A percentile compares a stretch with the other conserved stretches of the same genome.
These are phyloP conservation scores for Aspergillus phoenicis DNA, from an alignment of 2,329 filamentous ascomycete genomes.

Conservation along the genomic window DNA sequence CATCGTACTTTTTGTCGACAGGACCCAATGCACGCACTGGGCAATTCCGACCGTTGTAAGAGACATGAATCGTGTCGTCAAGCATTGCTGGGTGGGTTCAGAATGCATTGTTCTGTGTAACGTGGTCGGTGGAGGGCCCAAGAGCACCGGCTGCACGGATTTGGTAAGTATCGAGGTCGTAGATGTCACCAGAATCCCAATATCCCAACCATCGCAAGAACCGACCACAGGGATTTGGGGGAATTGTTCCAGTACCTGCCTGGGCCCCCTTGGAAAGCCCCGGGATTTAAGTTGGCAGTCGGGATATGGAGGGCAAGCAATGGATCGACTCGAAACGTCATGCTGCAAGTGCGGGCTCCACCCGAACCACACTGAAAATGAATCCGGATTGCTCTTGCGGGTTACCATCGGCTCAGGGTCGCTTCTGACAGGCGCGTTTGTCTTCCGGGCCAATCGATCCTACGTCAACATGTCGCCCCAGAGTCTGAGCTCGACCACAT, in stretches of 20 bases:
- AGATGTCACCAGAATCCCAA: not conserved
- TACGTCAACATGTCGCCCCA: not conserved
- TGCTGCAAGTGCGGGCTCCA: not conserved
- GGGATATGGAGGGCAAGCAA: not conserved
- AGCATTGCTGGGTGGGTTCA: too few species aligned
- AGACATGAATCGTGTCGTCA: not conserved
- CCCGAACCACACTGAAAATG: not conserved
- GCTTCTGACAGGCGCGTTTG: not conserved
- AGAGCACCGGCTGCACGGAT: too few species aligned
- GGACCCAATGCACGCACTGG: not conserved
- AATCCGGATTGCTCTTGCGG: not conserved
- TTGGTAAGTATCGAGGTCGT: not conserved
- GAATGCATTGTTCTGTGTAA: not conserved
- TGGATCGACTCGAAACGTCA: not conserved
- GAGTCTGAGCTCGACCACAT: not conserved
- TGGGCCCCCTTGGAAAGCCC: not conserved
- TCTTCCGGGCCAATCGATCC: not conserved
- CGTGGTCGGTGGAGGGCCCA: not conserved
- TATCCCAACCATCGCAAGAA: too few species aligned
- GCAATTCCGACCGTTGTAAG: not conserved
- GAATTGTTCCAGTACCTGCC: not conserved
- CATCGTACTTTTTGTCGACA: too few species aligned
- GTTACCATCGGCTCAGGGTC: not conserved
- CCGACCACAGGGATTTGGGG: too few species aligned
- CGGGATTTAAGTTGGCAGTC: not conserved